Conservation (phyloP, 139 green algal genomes). For the Micromonas commoda region DNA sequence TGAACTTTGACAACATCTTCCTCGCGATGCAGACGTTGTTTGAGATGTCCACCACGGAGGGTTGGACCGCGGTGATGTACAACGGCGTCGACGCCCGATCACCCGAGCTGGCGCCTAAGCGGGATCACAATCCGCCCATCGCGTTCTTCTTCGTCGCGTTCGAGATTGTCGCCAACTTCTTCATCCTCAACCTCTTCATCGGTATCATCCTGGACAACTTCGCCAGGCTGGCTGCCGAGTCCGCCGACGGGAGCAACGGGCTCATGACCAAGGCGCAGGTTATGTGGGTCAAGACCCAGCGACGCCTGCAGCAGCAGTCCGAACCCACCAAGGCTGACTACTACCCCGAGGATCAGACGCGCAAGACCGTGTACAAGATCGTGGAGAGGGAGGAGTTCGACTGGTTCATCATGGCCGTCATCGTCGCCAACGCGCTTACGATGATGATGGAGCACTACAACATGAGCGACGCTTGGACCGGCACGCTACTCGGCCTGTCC, state of each 20-base stretch:
- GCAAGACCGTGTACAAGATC: conserved; percentile 9
- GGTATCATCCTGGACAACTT: conserved; percentile 43
- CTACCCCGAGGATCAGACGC: background rate
- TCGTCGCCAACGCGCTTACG: conserved; percentile 51
- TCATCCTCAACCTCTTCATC: conserved; percentile 42
- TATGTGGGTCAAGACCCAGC: conserved; percentile 54
- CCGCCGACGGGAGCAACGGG: conserved; percentile 35
- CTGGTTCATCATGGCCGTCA: conserved; percentile 49
- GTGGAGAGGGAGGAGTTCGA: conserved; percentile 41
- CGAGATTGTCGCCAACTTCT: conserved; percentile 33
- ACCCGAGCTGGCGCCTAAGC: background rate
- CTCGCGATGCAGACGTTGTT: conserved; percentile 39
- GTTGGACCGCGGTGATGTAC: conserved; percentile 39
- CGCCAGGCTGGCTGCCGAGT: conserved; percentile 26
- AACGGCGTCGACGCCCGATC: conserved; percentile 31
- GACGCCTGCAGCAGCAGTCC: background rate
- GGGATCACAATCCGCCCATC: conserved; percentile 12
- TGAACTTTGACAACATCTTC: conserved; percentile 41
- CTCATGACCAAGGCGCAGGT: conserved; percentile 53
- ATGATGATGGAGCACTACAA: conserved; percentile 36
- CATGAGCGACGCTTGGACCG: conserved; percentile 35
- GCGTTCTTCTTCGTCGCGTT: conserved; percentile 37
- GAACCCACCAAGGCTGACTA: background rate
- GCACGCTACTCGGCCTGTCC: conserved; percentile 37
- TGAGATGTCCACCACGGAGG: conserved; percentile 42